Evolutionary conservation across 768 basidiomycete genomes (phyloP).

Genomic region (Hericium coralloides): DNA sequence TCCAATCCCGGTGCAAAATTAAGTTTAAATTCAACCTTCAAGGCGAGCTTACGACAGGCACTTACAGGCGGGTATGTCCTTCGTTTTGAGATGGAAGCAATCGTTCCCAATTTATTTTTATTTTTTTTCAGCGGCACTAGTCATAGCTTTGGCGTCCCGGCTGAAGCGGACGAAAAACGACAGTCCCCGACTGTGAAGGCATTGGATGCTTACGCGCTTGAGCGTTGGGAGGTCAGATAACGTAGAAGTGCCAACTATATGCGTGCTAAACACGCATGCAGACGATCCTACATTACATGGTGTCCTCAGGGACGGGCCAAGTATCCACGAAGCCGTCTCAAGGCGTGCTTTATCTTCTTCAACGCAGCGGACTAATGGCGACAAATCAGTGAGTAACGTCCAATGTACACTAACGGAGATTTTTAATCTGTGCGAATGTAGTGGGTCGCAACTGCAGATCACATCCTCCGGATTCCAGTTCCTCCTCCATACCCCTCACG

Average conservation of each 20-base stretch:
- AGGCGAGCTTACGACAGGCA: constrained; percentile 71
- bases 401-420: background rate
- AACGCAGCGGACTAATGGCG: constrained; percentile 82
- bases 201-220: constrained; percentile 75
- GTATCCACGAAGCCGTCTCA: constrained; percentile 67
- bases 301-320: constrained; percentile 81
- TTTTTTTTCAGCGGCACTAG: constrained; percentile 46
- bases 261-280: constrained; percentile 22
- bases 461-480: constrained; percentile 96
- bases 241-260: background rate
- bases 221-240: constrained; percentile 77
- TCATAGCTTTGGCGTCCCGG: constrained; percentile 79
- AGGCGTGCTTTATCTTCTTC: constrained; percentile 75
- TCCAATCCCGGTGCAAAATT: constrained; percentile 51
- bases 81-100: background rate
- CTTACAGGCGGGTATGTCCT: constrained; percentile 74
- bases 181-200: constrained; percentile 43
- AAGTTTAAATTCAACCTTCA: constrained; percentile 67
- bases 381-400: constrained; percentile 43
- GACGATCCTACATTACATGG: constrained; percentile 98
- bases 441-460: constrained; percentile 61
- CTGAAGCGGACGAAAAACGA: constrained; percentile 54
- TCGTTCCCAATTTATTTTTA: no score
- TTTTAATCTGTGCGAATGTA: constrained; percentile 17
- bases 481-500: constrained; percentile 87